A percentile compares a stretch with the other conserved stretches of the same genome.
Conservation (phyloP, 192 early-diverging fungal species). For the Gryganskiella cystojenkinii region DNA sequence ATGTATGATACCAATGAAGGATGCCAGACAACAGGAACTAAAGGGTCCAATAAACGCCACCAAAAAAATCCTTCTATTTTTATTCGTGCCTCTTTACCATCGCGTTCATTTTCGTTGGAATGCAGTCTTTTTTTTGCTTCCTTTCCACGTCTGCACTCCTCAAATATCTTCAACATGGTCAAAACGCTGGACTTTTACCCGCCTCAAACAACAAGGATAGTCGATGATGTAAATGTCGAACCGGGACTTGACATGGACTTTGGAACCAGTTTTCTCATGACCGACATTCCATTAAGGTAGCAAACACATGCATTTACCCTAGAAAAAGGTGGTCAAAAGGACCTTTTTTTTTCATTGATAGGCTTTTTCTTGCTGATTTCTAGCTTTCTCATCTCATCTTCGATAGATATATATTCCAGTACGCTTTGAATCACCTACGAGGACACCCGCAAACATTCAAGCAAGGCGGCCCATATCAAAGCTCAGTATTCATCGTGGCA, state of each 20-base stretch:
- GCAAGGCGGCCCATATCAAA: background rate
- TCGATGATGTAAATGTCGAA: background rate
- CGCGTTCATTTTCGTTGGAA: background rate
- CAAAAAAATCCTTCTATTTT: background rate
- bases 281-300: conserved; percentile 27
- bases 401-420: conserved; percentile 30
- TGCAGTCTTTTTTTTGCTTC: background rate
- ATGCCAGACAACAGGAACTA: background rate
- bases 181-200: conserved; percentile 32
- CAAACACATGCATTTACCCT: background rate
- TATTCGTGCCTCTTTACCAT: no score
- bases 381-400: background rate
- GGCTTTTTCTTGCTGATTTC: background rate
- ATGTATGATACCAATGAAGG: background rate
- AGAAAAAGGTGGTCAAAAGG: no score
- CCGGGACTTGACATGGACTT: background rate
- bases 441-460: background rate
- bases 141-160: background rate
- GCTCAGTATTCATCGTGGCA: conserved; percentile 25
- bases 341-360: background rate
- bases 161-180: conserved; percentile 17
- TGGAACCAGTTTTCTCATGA: conserved; percentile 7
- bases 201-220: background rate
- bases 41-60: background rate
- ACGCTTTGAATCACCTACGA: conserved; percentile 29